These are phyloP conservation scores for Colletotrichum tropicale DNA, from an alignment of 2,329 filamentous ascomycete species.

Conservation along the genomic window DNA sequence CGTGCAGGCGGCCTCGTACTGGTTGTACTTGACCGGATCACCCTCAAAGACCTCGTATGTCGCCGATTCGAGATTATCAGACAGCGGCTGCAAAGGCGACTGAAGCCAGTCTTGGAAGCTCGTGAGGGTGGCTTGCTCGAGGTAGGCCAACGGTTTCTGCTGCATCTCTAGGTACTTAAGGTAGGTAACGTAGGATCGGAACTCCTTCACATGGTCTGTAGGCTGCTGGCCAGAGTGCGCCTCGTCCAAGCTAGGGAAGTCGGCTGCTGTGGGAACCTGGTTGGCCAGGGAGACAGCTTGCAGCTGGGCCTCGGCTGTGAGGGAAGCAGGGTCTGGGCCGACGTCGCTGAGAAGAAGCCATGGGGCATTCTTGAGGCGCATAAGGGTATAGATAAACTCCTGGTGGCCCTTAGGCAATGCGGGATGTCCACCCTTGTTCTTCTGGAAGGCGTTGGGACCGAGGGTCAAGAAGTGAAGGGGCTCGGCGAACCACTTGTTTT, in stretches of 20 bases:
- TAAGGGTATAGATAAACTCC: conserved; percentile 63
- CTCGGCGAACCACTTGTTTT: conserved; percentile 73
- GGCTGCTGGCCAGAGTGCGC: conserved; percentile 45
- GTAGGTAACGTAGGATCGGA: conserved; percentile 70
- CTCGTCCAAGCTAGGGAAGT: conserved; percentile 76
- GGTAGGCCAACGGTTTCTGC: conserved; percentile 65
- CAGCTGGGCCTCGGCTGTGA: conserved; percentile 13
- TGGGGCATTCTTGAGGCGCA: conserved; percentile 66
- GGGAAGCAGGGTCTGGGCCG: conserved; percentile 45
- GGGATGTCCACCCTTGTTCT: conserved; percentile 65
- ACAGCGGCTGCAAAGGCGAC: conserved; percentile 90
- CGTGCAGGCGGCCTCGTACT: conserved; percentile 86
- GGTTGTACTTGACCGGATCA: conserved; percentile 96
- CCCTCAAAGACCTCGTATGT: conserved; percentile 99
- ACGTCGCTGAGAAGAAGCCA: conserved; percentile 69
- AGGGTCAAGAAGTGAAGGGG: conserved; percentile 68
- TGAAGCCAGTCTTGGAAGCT: conserved; percentile 92
- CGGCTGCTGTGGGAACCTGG: conserved; percentile 44
- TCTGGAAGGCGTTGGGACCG: conserved; percentile 57
- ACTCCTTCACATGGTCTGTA: conserved; percentile 23
- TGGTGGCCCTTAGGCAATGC: conserved; percentile 67
- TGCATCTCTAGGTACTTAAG: conserved; percentile 83
- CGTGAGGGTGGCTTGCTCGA: conserved; percentile 57
- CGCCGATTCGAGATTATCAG: conserved; percentile 94
- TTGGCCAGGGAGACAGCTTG: conserved; percentile 24